Percentiles rank a stretch among this genome's conserved stretches.
Conservation (phyloP, 768 basidiomycete genomes). For the Tylopilus vinaceipallidus region DNA sequence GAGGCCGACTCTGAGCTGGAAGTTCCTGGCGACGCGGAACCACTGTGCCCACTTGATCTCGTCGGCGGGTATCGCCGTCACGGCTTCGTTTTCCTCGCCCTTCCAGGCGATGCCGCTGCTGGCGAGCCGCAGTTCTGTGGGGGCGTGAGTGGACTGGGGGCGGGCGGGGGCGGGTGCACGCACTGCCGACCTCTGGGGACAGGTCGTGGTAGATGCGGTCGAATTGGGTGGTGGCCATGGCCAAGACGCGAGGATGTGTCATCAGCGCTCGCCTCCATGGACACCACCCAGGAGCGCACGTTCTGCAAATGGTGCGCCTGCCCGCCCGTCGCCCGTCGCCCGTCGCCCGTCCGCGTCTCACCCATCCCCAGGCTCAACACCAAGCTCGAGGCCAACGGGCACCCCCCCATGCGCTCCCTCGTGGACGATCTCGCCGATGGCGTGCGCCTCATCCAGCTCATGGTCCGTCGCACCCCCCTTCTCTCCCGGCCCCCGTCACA, state of each 20-base stretch:
- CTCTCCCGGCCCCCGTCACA: too few relatives aligned
- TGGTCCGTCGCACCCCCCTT: conserved; percentile 48
- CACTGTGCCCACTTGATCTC: conserved; percentile 91
- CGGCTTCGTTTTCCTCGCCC: conserved; percentile 61
- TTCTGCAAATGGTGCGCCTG: conserved; percentile 83
- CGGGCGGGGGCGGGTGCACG: conserved; percentile 33
- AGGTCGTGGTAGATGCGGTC: conserved; percentile 81
- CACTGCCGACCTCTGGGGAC: conserved; percentile 76
- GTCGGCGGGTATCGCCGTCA: conserved; percentile 58
- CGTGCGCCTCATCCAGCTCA: conserved; percentile 91
- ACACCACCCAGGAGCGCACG: conserved; percentile 63
- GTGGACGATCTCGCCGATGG: conserved; percentile 93
- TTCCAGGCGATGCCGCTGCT: conserved; percentile 94
- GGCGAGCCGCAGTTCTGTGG: conserved; percentile 84
- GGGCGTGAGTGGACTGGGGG: neutral
- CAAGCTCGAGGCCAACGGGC: conserved; percentile 81
- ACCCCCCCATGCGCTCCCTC: conserved; percentile 86
- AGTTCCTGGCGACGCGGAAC: conserved; percentile 89
- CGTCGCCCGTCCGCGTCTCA: neutral
- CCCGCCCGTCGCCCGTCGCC: conserved; percentile 1
- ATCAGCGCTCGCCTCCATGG: conserved; percentile 28
- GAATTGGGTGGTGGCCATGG: conserved; percentile 72
- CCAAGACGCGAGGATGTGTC: conserved; percentile 32
- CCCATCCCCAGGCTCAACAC: conserved; percentile 86
- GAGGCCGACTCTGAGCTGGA: conserved; percentile 83